These are phyloP conservation scores for Euphrasia arctica DNA, from an alignment of 305 asterid species.

Conservation along the genomic window DNA sequence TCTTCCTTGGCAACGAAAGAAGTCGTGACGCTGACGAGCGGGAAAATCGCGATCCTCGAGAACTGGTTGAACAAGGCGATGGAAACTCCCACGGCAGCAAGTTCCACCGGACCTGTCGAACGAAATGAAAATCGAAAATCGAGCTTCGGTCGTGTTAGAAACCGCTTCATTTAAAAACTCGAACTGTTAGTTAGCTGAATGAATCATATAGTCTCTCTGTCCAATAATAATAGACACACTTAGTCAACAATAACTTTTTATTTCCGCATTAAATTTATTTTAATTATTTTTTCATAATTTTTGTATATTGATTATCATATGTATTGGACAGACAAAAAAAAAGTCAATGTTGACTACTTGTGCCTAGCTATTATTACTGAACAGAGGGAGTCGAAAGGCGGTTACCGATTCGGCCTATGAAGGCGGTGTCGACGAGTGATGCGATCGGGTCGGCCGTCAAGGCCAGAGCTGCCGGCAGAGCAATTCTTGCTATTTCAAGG, in stretches of 20 bases:
- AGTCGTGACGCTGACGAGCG: constrained; percentile 68
- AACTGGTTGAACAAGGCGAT: constrained; percentile 74
- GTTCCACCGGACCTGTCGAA: constrained; percentile 56
- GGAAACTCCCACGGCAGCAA: constrained; percentile 76
- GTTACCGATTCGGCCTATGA: constrained; percentile 81
- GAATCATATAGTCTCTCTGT: no score
- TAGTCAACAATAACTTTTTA: no score
- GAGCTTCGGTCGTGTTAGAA: not conserved
- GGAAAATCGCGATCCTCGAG: constrained; percentile 66
- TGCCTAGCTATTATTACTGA: no score
- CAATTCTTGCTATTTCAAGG: constrained; percentile 59
- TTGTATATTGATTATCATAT: no score
- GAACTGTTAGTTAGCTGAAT: no score
- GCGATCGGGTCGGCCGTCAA: constrained; percentile 90
- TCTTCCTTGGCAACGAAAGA: constrained; percentile 79
- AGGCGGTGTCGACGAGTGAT: constrained; percentile 76
- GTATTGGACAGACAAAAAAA: no score
- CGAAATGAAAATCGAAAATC: not conserved
- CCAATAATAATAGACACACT: no score
- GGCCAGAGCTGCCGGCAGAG: constrained; percentile 79
- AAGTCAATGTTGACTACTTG: no score
- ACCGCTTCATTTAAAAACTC: no score
- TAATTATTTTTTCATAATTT: no score
- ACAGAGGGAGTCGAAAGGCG: not conserved
- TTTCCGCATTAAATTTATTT: no score